Percentiles rank a stretch among this genome's conserved stretches.
phyloP scores from a whole-genome alignment of 2,329 filamentous ascomycete species.

The Ascochyta lentis region DNA sequence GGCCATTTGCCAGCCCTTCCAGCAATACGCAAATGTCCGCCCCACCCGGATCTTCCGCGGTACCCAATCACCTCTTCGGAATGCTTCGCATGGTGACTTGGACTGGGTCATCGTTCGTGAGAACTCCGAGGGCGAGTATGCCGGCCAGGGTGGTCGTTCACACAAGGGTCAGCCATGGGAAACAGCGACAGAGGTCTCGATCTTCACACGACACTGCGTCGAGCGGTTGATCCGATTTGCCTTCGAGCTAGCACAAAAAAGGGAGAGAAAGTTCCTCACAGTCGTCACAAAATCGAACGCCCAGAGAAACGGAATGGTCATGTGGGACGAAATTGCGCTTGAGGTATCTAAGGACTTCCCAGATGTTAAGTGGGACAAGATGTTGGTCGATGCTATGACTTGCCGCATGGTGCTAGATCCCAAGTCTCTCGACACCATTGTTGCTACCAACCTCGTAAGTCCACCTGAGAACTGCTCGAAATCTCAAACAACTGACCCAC shows the following conservation, averaged over 20 bases:
- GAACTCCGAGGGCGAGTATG: slow-evolving; percentile 72
- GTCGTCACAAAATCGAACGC: slow-evolving; percentile 72
- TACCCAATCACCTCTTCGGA: slow-evolving; percentile 63
- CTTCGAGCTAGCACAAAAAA: slow-evolving; percentile 64
- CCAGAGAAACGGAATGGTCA: slow-evolving; percentile 70
- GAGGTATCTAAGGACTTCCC: slow-evolving; percentile 64
- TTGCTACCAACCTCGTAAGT: slow-evolving; percentile 64
- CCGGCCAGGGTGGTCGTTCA: slow-evolving; percentile 68
- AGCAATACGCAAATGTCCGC: slow-evolving; percentile 64
- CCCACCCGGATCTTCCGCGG: slow-evolving; percentile 68
- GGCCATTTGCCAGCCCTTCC: slow-evolving; percentile 62
- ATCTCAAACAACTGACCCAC: not conserved
- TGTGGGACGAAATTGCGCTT: slow-evolving; percentile 69
- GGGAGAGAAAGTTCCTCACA: slow-evolving; percentile 65
- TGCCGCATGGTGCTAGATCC: slow-evolving; percentile 68
- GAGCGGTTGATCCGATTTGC: slow-evolving; percentile 68
- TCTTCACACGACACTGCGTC: slow-evolving; percentile 68
- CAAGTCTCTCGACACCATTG: slow-evolving; percentile 66
- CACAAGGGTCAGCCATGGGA: slow-evolving; percentile 67
- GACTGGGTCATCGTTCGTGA: slow-evolving; percentile 73
- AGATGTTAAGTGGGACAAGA: slow-evolving; percentile 68
- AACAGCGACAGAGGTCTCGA: slow-evolving; percentile 66
- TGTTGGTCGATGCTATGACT: slow-evolving; percentile 72
- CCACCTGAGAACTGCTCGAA: too few relatives aligned
- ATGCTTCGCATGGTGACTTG: slow-evolving; percentile 63